Percentiles rank a stretch among this genome's conserved stretches.
These are phyloP conservation scores for Hyaloscypha finlandica DNA, from an alignment of 495 filamentous ascomycete species.

Conservation along the genomic window DNA sequence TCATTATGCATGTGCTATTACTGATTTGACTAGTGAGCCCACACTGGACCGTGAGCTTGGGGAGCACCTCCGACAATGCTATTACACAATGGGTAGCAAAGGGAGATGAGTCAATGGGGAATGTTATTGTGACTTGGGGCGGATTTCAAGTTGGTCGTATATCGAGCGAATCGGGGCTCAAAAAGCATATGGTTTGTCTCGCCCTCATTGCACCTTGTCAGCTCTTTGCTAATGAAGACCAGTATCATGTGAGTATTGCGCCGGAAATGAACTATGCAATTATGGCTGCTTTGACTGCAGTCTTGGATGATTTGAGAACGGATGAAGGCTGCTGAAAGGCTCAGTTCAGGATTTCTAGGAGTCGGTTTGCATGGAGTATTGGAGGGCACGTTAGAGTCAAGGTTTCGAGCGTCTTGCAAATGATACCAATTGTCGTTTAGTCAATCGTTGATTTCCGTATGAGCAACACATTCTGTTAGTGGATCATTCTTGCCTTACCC, in stretches of 20 bases:
- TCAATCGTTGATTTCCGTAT: neutral
- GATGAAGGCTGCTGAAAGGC: conserved; percentile 17
- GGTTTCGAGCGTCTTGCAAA: neutral
- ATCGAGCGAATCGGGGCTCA: neutral
- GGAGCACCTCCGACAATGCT: neutral
- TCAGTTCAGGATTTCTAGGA: neutral
- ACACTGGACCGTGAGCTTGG: conserved; percentile 17
- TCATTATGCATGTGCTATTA: neutral
- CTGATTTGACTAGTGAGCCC: conserved; percentile 10
- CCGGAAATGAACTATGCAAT: conserved; percentile 18
- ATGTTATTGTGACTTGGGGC: conserved; percentile 17
- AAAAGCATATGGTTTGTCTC: conserved; percentile 16
- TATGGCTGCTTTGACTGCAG: conserved; percentile 19
- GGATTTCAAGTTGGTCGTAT: conserved; percentile 21
- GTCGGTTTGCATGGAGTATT: neutral
- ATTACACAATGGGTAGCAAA: conserved; percentile 12
- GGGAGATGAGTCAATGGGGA: conserved; percentile 14
- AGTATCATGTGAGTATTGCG: conserved; percentile 23
- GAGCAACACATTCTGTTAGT: neutral
- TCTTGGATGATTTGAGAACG: conserved; percentile 24
- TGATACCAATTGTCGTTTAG: neutral
- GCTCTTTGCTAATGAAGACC: neutral
- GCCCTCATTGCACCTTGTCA: neutral
- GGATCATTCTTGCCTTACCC: neutral
- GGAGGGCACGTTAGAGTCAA: neutral